phyloP scores from a whole-genome alignment of 2,329 filamentous ascomycete species.

The Colletotrichum brevisporum region DNA sequence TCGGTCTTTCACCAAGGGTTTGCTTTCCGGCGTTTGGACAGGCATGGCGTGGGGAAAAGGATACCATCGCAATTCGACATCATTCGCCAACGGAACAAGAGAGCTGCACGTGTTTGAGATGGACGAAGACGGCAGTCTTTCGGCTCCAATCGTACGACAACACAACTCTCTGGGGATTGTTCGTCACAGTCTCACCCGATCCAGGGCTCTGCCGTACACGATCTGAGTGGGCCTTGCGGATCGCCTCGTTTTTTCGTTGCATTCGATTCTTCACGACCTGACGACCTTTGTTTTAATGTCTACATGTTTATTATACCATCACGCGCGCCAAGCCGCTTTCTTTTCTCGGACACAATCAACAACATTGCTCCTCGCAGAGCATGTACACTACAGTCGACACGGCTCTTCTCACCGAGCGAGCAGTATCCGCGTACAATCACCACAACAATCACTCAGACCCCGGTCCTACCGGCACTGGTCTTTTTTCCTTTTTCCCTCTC shows the following conservation, averaged over 20 bases:
- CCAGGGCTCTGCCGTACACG: not conserved
- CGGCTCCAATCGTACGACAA: not conserved
- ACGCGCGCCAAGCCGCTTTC: constrained; percentile 40
- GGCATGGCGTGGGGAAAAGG: constrained; percentile 42
- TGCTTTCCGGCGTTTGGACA: constrained; percentile 55
- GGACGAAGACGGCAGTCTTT: constrained; percentile 18
- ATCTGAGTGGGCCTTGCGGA: constrained; percentile 22
- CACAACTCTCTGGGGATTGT: not conserved
- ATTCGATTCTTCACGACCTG: constrained; percentile 43
- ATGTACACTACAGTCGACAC: constrained; percentile 30
- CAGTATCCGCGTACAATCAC: constrained; percentile 15
- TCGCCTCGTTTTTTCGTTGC: constrained; percentile 29
- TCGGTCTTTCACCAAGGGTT: constrained; percentile 20
- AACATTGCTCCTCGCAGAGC: constrained; percentile 18
- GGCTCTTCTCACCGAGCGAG: constrained; percentile 12
- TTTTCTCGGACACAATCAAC: constrained; percentile 37
- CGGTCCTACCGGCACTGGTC: not conserved
- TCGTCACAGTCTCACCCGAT: constrained; percentile 4
- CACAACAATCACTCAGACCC: constrained; percentile 21
- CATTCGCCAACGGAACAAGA: constrained; percentile 21
- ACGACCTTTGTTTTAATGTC: constrained; percentile 44
- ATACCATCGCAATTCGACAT: constrained; percentile 32
- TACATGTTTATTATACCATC: constrained; percentile 42
- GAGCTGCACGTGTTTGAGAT: constrained; percentile 3
- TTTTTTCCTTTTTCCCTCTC: constrained; percentile 3